Conservation (phyloP, 2,329 filamentous ascomycete species). For the Arthrocladium fulminans region DNA sequence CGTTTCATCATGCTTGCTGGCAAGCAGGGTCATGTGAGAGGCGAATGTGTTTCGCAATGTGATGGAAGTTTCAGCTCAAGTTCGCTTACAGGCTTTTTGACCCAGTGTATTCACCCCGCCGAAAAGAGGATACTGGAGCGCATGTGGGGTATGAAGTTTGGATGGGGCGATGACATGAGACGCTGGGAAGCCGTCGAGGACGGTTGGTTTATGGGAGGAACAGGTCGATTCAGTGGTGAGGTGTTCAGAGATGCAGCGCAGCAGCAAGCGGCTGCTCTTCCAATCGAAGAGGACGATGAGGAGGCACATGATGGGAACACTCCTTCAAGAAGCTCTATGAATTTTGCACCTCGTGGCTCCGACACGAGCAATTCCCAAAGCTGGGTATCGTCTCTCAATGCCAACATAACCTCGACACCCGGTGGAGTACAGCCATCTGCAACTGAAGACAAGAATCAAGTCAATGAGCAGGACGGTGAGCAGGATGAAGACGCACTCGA, state of each 20-base stretch:
- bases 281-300: background rate
- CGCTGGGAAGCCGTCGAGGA: constrained; percentile 24
- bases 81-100: constrained; percentile 13
- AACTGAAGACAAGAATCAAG: no score
- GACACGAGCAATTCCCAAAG: no score
- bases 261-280: background rate
- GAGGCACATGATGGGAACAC: background rate
- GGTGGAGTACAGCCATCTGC: no score
- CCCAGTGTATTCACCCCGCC: constrained; percentile 22
- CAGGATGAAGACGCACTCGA: no score
- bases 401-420: no score
- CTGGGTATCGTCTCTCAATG: no score
- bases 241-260: constrained; percentile 11
- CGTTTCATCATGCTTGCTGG: constrained; percentile 8
- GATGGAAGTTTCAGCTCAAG: background rate
- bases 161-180: constrained; percentile 20
- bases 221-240: constrained; percentile 25
- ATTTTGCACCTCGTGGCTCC: no score
- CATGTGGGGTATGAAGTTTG: constrained; percentile 24
- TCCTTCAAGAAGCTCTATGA: background rate
- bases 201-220: constrained; percentile 25
- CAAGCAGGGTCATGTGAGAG: background rate
- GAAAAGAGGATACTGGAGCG: constrained; percentile 24
- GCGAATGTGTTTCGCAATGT: background rate
- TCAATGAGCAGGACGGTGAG: no score